Evolutionary conservation across 257 asterid genomes (phyloP).

Genomic region (Coffea canephora): DNA sequence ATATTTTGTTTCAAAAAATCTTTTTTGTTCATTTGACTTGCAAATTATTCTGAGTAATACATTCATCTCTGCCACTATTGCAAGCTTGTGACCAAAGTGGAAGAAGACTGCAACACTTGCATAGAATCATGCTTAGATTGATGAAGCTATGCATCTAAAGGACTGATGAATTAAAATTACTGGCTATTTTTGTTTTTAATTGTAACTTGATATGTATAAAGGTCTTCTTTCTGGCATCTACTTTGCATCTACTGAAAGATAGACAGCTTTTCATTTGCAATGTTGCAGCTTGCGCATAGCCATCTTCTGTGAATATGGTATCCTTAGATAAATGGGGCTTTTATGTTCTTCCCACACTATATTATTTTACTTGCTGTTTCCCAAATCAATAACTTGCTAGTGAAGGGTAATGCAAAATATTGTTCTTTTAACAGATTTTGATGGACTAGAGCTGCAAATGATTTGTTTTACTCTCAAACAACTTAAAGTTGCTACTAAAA

Average conservation of each 20-base stretch:
- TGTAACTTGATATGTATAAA: neutral
- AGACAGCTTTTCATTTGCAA: neutral
- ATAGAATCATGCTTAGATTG: neutral
- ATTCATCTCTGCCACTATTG: neutral
- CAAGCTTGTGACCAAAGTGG: neutral
- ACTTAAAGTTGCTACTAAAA: conserved; percentile 77
- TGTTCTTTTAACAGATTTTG: conserved; percentile 48
- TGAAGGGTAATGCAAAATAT: neutral
- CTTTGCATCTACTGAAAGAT: neutral
- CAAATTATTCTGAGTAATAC: neutral
- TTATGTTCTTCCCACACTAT: neutral
- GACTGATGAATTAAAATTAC: neutral
- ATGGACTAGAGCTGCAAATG: conserved; percentile 62
- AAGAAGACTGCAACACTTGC: neutral
- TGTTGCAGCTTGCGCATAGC: neutral
- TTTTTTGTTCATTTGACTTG: neutral
- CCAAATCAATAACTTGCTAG: neutral
- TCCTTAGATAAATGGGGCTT: neutral
- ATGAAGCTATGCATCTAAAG: neutral
- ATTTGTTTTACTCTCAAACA: conserved; percentile 67
- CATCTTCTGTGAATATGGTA: neutral
- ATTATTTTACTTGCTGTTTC: neutral
- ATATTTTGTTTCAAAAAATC: neutral
- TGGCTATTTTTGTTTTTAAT: no score
- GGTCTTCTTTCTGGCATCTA: neutral